Evolutionary conservation across 805 yeast species (phyloP).

Genomic region (Starmerella bacillaris): DNA sequence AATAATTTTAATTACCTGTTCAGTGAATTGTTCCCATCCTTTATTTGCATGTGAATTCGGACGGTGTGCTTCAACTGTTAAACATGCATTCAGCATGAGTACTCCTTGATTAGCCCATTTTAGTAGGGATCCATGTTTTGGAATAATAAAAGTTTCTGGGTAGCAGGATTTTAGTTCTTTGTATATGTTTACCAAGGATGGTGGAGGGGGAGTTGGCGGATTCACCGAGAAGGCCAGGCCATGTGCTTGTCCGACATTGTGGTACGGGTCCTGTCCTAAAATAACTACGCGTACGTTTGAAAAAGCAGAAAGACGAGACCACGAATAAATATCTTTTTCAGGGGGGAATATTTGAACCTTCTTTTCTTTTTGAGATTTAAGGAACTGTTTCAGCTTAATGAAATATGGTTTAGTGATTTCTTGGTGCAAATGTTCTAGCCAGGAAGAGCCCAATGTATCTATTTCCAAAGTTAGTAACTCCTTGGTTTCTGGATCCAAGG

Average conservation of each 20-base stretch:
- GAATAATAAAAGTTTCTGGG: constrained; percentile 43
- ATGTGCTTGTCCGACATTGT: constrained; percentile 82
- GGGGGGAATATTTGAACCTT: constrained; percentile 62
- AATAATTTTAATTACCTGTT: constrained; percentile 40
- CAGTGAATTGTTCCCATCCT: constrained; percentile 91
- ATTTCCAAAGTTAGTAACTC: constrained; percentile 48
- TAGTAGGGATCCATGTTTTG: constrained; percentile 52
- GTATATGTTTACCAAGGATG: constrained; percentile 72
- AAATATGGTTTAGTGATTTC: constrained; percentile 81
- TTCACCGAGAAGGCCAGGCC: constrained; percentile 87
- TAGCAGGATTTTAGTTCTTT: constrained; percentile 52
- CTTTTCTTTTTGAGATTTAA: constrained; percentile 30
- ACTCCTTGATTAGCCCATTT: constrained; percentile 84
- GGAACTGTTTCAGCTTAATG: constrained; percentile 46
- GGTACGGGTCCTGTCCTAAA: constrained; percentile 94
- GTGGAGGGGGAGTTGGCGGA: constrained; percentile 74
- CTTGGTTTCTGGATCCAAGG: constrained; percentile 32
- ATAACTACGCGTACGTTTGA: constrained; percentile 56
- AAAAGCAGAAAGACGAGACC: constrained; percentile 77
- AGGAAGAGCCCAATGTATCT: constrained; percentile 47
- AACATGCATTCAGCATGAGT: constrained; percentile 63
- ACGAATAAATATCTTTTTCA: constrained; percentile 57
- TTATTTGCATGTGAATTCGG: constrained; percentile 79
- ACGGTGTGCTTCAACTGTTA: constrained; percentile 82
- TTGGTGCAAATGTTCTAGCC: constrained; percentile 52